phyloP scores from a whole-genome alignment of 176 grass and related monocot genomes.

The Oryza meyeriana region DNA sequence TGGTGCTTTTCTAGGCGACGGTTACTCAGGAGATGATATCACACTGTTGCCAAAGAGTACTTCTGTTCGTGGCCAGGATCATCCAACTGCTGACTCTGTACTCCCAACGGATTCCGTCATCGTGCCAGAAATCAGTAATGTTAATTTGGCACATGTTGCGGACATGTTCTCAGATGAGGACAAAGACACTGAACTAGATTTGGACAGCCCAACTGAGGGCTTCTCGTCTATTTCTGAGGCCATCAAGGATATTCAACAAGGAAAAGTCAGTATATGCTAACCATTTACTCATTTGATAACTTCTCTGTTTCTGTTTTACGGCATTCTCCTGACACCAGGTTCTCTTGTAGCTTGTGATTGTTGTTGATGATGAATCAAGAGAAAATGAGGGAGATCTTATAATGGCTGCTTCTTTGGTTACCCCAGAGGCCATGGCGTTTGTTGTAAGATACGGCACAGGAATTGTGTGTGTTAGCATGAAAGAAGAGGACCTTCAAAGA shows the following conservation, averaged over 20 bases:
- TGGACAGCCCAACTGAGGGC: slow-evolving; percentile 75
- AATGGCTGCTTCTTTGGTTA: slow-evolving; percentile 76
- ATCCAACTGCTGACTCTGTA: slow-evolving; percentile 28
- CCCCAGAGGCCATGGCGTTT: slow-evolving; percentile 84
- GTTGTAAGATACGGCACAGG: slow-evolving; percentile 80
- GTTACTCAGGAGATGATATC: slow-evolving; percentile 15
- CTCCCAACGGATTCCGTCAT: slow-evolving; percentile 36
- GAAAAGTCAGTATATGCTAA: slow-evolving; percentile 54
- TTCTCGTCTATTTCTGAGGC: slow-evolving; percentile 74
- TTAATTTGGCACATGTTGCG: slow-evolving; percentile 23
- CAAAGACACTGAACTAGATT: slow-evolving; percentile 55
- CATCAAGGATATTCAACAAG: slow-evolving; percentile 76
- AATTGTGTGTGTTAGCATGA: slow-evolving; percentile 96
- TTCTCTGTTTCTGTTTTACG: background rate
- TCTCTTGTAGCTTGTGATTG: slow-evolving; percentile 75
- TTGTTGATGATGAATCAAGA: slow-evolving; percentile 84
- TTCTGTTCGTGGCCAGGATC: slow-evolving; percentile 60
- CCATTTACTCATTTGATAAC: background rate
- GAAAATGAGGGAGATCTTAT: slow-evolving; percentile 95
- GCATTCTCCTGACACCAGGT: slow-evolving; percentile 20
- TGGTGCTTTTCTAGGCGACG: background rate
- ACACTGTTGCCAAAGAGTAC: slow-evolving; percentile 36
- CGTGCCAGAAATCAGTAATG: slow-evolving; percentile 36
- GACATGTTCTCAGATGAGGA: slow-evolving; percentile 36
- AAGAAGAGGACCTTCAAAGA: slow-evolving; percentile 74